phyloP scores from a whole-genome alignment of 2,329 filamentous ascomycete species.

The Colletotrichum tanaceti region DNA sequence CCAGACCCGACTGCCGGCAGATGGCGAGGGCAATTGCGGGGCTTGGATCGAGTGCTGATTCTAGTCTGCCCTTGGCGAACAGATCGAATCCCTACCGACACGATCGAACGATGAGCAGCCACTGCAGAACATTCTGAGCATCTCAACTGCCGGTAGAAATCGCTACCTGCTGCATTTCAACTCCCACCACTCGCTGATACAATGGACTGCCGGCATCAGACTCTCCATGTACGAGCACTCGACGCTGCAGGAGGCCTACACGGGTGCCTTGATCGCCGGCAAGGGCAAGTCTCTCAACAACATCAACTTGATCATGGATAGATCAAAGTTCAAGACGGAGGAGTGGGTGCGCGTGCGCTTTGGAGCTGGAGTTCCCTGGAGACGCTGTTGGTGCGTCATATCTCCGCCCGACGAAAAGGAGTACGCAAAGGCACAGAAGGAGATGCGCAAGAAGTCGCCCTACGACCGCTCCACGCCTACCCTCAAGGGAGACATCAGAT shows the following conservation, averaged over 20 bases:
- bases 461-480: constrained; percentile 79
- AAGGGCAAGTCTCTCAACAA: constrained; percentile 92
- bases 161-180: constrained; percentile 97
- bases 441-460: constrained; percentile 81
- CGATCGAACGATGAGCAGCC: constrained; percentile 80
- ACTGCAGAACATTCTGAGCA: constrained; percentile 92
- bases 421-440: constrained; percentile 83
- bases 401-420: constrained; percentile 95
- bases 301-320: constrained; percentile 89
- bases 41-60: constrained; percentile 32
- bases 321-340: constrained; percentile 79
- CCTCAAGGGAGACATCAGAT: constrained; percentile 90
- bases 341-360: constrained; percentile 97
- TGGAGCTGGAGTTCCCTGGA: constrained; percentile 95
- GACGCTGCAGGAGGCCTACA: constrained; percentile 95
- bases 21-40: constrained; percentile 15
- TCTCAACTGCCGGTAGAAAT: constrained; percentile 95
- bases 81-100: constrained; percentile 92
- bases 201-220: constrained; percentile 96
- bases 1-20: background rate
- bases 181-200: constrained; percentile 88
- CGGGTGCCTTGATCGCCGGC: constrained; percentile 92
- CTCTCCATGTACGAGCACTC: constrained; percentile 95
- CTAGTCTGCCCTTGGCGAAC: constrained; percentile 22
- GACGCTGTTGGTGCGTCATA: constrained; percentile 96